Evolutionary conservation across 441 rosid genomes (phyloP).

Genomic region (Gossypium trilobum): DNA sequence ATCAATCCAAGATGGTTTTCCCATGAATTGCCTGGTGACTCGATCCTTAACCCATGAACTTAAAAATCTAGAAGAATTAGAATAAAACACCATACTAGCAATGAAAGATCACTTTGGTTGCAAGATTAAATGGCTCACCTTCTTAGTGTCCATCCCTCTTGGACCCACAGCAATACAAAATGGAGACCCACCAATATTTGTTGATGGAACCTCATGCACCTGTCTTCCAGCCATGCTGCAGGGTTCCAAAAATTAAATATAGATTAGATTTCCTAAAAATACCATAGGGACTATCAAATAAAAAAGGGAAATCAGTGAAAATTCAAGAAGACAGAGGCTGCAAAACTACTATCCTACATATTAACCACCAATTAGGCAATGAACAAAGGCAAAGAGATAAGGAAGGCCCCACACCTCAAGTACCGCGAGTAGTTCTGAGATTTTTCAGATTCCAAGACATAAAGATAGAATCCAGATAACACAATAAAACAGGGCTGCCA

Average conservation of each 20-base stretch:
- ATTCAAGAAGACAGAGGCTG: not conserved
- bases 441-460: conserved; percentile 74
- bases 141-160: conserved; percentile 73
- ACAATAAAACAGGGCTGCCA: conserved; percentile 94
- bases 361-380: not conserved
- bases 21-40: no score
- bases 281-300: conserved; percentile 2
- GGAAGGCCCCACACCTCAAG: conserved; percentile 56
- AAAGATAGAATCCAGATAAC: conserved; percentile 77
- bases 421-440: conserved; percentile 75
- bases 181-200: conserved; percentile 82
- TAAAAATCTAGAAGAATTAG: not conserved
- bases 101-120: not conserved
- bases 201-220: conserved; percentile 71
- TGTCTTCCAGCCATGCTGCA: conserved; percentile 97
- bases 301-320: not conserved
- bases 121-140: conserved; percentile 39
- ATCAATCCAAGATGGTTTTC: no score
- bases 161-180: conserved; percentile 71
- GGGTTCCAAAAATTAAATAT: conserved; percentile 18
- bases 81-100: not conserved
- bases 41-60: no score
- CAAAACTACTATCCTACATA: not conserved
- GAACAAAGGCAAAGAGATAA: conserved; percentile 6
- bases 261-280: conserved; percentile 15